A percentile compares a stretch with the other conserved stretches of the same genome.
Conservation (phyloP, 805 yeast genomes). For the Candida pseudoglaebosa region DNA sequence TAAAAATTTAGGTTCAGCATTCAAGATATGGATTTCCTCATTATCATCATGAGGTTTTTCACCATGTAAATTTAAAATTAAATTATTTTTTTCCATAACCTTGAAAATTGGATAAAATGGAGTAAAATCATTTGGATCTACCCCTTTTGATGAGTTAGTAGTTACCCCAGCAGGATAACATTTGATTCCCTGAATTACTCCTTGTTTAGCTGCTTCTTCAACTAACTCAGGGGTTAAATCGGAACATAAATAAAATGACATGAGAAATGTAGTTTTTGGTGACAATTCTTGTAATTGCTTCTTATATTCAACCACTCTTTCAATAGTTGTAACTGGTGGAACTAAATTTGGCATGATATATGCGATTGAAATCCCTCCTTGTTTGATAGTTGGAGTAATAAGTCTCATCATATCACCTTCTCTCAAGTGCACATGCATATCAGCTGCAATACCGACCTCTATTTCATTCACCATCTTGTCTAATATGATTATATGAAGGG, state of each 20-base stretch:
- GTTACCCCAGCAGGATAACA: conserved; percentile 99
- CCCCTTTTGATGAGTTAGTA: conserved; percentile 91
- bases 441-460: conserved; percentile 73
- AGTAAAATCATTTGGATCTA: conserved; percentile 87
- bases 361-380: conserved; percentile 89
- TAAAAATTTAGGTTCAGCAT: conserved; percentile 88
- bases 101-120: conserved; percentile 85
- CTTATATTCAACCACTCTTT: conserved; percentile 69
- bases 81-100: conserved; percentile 74
- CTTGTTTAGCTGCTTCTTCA: conserved; percentile 65
- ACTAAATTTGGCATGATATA: conserved; percentile 95
- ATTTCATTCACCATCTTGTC: conserved; percentile 21
- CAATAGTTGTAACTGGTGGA: conserved; percentile 84
- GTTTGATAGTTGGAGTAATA: conserved; percentile 82
- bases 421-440: conserved; percentile 94
- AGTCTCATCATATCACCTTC: conserved; percentile 92
- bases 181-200: conserved; percentile 81
- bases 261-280: conserved; percentile 81
- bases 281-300: conserved; percentile 56
- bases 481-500: not conserved
- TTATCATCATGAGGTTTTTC: conserved; percentile 70
- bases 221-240: conserved; percentile 84
- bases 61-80: conserved; percentile 90
- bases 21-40: conserved; percentile 78
- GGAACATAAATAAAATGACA: conserved; percentile 81